Percentiles rank a stretch among this genome's conserved stretches.
Evolutionary conservation across 352 stramenopile species (phyloP).

Genomic region (Pythium sp.): DNA sequence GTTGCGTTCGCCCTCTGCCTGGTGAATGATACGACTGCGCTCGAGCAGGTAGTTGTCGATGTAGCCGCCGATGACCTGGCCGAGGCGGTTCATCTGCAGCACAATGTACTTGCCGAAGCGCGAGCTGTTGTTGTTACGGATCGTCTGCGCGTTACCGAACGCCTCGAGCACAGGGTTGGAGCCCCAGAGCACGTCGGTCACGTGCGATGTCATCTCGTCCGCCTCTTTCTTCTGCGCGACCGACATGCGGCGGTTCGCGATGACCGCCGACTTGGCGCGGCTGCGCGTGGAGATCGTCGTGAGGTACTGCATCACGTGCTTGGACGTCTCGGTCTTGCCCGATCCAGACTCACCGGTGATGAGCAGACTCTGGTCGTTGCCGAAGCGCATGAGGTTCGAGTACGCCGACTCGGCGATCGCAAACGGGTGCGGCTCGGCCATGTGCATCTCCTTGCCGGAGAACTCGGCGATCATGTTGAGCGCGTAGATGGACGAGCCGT

Average conservation of each 20-base stretch:
- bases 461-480: constrained; percentile 75
- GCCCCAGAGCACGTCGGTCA: constrained; percentile 75
- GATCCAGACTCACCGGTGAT: constrained; percentile 85
- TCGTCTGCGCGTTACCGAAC: constrained; percentile 86
- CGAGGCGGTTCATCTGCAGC: constrained; percentile 80
- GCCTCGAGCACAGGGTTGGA: constrained; percentile 83
- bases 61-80: constrained; percentile 78
- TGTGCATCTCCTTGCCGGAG: constrained; percentile 76
- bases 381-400: constrained; percentile 87
- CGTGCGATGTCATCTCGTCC: constrained; percentile 66
- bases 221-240: constrained; percentile 69
- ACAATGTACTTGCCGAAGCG: constrained; percentile 89
- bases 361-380: constrained; percentile 81
- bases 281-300: constrained; percentile 79
- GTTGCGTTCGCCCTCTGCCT: constrained; percentile 88
- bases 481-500: constrained; percentile 76
- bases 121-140: constrained; percentile 86
- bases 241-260: constrained; percentile 77
- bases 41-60: constrained; percentile 92
- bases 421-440: constrained; percentile 83
- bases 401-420: constrained; percentile 87
- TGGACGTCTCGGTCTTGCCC: constrained; percentile 96
- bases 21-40: constrained; percentile 86
- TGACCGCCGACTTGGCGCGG: constrained; percentile 62
- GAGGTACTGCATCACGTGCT: constrained; percentile 95